Conservation (phyloP, 2,329 filamentous ascomycete species). For the Trichoderma lentiforme region DNA sequence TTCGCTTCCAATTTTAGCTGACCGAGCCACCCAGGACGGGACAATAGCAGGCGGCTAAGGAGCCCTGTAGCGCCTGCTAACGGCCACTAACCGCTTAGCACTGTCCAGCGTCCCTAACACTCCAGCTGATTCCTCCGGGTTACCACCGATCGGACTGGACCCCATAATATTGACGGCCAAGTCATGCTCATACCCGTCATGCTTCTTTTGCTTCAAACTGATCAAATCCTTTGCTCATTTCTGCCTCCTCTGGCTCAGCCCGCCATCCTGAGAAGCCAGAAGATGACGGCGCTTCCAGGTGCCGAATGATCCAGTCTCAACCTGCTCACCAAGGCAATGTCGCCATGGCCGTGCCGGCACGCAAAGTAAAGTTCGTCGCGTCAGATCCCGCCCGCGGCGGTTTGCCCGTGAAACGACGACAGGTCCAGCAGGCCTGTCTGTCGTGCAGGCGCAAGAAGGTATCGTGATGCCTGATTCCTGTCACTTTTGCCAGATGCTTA, state of each 20-base stretch:
- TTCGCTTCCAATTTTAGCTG: not conserved
- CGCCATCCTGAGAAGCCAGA: not conserved
- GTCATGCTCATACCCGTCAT: not conserved
- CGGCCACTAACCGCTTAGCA: not conserved
- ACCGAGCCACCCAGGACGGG: not conserved
- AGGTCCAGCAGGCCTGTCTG: slow-evolving; percentile 56
- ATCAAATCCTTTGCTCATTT: not conserved
- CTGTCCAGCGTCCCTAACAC: not conserved
- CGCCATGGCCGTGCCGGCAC: slow-evolving; percentile 24
- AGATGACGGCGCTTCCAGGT: slow-evolving; percentile 4
- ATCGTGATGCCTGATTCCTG: not conserved
- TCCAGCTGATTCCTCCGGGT: not conserved
- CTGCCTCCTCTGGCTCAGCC: not conserved
- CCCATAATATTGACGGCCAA: not conserved
- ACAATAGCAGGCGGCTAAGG: not conserved
- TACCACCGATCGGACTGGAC: not conserved
- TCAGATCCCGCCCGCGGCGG: slow-evolving; percentile 49
- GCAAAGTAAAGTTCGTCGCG: slow-evolving; percentile 54
- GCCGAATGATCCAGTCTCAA: not conserved
- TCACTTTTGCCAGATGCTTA: not conserved
- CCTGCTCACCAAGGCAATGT: slow-evolving; percentile 14
- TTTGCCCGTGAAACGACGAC: slow-evolving; percentile 56
- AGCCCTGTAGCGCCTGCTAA: not conserved
- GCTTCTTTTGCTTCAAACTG: not conserved
- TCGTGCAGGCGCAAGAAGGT: slow-evolving; percentile 56